Percentiles rank a stretch among this genome's conserved stretches.
phyloP scores from a whole-genome alignment of 2,329 filamentous ascomycete genomes.

The Alternaria incomplexa region DNA sequence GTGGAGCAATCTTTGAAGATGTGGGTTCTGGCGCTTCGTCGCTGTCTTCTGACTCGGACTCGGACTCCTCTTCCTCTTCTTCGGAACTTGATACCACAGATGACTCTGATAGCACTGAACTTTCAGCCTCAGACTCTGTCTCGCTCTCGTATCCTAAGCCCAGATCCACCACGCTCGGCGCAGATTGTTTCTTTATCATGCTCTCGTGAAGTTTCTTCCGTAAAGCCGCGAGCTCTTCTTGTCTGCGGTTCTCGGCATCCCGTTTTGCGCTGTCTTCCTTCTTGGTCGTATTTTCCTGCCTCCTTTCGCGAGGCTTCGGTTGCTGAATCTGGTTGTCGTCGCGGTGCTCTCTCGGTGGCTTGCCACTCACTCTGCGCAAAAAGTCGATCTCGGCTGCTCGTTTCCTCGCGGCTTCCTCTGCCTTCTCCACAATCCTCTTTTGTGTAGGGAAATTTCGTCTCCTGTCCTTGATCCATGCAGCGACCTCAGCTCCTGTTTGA shows the following conservation, averaged over 20 bases:
- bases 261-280: not conserved
- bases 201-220: constrained; percentile 44
- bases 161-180: constrained; percentile 26
- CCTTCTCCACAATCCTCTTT: constrained; percentile 69
- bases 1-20: constrained; percentile 43
- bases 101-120: constrained; percentile 35
- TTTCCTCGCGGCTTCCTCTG: constrained; percentile 50
- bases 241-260: not conserved
- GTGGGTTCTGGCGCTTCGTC: constrained; percentile 44
- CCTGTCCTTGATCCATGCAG: constrained; percentile 81
- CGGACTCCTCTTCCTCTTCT: constrained; percentile 28
- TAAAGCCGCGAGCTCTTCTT: constrained; percentile 40
- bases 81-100: constrained; percentile 44
- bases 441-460: constrained; percentile 81
- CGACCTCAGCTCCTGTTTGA: constrained; percentile 69
- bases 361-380: constrained; percentile 34
- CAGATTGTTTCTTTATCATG: constrained; percentile 30
- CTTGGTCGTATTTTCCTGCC: not conserved
- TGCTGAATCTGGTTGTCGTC: not conserved
- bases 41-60: constrained; percentile 28
- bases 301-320: constrained; percentile 2
- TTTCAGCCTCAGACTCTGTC: constrained; percentile 28
- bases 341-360: constrained; percentile 10
- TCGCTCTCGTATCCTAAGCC: constrained; percentile 43
- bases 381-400: constrained; percentile 50